Evolutionary conservation across 139 green algal genomes (phyloP), one percentile per base, ranked within the genome.

Genomic region (Monoraphidium neglectum): DNA sequence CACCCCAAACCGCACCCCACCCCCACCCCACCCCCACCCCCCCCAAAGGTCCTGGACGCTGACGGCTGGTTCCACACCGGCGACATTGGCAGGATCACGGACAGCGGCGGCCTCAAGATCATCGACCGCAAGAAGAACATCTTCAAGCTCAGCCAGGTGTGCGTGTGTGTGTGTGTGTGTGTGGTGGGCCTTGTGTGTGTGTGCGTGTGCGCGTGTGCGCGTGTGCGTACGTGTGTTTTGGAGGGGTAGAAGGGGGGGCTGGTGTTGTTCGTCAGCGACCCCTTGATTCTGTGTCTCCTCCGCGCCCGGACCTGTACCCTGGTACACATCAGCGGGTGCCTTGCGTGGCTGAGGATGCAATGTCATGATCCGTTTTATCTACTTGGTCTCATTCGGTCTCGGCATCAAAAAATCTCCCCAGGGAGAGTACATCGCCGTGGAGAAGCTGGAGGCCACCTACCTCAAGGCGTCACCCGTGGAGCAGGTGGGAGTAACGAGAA

Each of bases 41-140:
- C 43, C 8, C 8, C 43, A 51, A 78, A 86, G 74, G 82, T 93
- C 53, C 77, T 95, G 59, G 89, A 97, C 33, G 49, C 72, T 26
- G 90, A 95, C 65, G 93, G 93, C 59, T 98, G 89, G 90, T 97
- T 98, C 86, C 93, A 97, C 89, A 98, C 93, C 24, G 95, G 95
- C 54, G 96, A 99, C 84, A 92, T 99, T 30, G 96, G 87, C 2
- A 84, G 92, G 71, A 83, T 98, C 56, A 89, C 83, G 16, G 70
- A 84, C 2, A 57, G 82, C 5, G 94, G 95, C 21, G 86, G 83
- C 0, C 86, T 99, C 63, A 91, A 91, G 74, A 97, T 99, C 76
- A 89, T 98, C 40, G 95, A 99, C 86, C 87, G 94, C 77, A 97
- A 98, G 86, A 99, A 99, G 88, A 98, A 99, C 92, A 99, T 99